Base-by-base conservation (phyloP, 148 eudicot genomes). In the Arctostaphylos glauca region DNA sequence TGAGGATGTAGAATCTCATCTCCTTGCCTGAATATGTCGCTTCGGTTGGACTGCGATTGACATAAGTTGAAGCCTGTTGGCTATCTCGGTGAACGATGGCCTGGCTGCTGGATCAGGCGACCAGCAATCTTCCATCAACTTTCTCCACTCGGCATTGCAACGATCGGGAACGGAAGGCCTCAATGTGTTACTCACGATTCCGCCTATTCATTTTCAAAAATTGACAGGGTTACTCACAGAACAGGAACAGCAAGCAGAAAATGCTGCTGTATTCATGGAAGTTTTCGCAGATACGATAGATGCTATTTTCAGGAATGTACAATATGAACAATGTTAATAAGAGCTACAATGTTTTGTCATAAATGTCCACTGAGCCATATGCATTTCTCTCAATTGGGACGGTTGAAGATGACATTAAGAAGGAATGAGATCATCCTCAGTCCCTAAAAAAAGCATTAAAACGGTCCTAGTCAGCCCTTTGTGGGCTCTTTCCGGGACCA, bases 81-180 rank as follows among this genome's bases (percentile, higher is more conserved):
- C 90, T 71, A 96, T 88, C 79, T 93, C 91, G 38, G 95, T 89
- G 89, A 96, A 96, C 0, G 98, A 90, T 41, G 99, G 99, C 58
- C 99, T 91, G 50, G 81, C 80, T 71, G 86, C 87, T 47, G 99
- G 97, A 78, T 94, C 93, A 18, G 88, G 88, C 52, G 94, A 90
- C 99, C 99, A 96, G 81, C 99, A 96, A n/a, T 94, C 93, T 84
- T 94, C 98, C 98, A 96, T 94, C 90, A 96, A 70, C 62, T 80
- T 87, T 85, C 83, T 93, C 99, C 99, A 96, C 79, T 91, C 96
- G 5, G 90, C 74, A 83, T 92, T 96, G 89, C 99, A 96, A n/a
- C 86, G 82, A 21, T 90, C 93, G 0, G 99, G 98, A 71, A 94
- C 78, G 2, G 91, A 87, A 80, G 99, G 99, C 85, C 99, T 87